These are phyloP conservation scores for Paxillus ammoniavirescens DNA, from an alignment of 768 basidiomycete genomes.

Conservation along the genomic window DNA sequence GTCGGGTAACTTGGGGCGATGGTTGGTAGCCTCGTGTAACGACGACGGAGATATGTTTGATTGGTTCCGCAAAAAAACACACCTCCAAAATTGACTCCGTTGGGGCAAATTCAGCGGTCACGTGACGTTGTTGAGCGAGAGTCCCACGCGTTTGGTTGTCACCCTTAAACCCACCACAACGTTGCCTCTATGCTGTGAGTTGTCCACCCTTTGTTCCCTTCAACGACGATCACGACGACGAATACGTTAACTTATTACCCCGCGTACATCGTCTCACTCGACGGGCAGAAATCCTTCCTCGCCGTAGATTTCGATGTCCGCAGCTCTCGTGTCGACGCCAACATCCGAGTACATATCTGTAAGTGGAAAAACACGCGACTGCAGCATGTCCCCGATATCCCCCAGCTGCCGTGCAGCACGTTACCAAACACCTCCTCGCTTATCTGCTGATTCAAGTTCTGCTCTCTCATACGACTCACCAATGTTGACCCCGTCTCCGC, in stretches of 20 bases:
- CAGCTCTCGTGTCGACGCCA: slow-evolving; percentile 31
- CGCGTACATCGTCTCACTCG: slow-evolving; percentile 5
- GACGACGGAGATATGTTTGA: slow-evolving; percentile 21
- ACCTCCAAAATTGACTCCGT: slow-evolving; percentile 15
- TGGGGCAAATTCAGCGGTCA: slow-evolving; percentile 26
- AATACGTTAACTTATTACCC: slow-evolving; percentile 15
- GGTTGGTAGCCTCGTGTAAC: slow-evolving; percentile 34
- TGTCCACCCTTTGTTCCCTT: slow-evolving; percentile 10
- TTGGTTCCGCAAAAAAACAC: slow-evolving; percentile 1
- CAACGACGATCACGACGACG: slow-evolving; percentile 23
- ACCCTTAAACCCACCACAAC: slow-evolving; percentile 30
- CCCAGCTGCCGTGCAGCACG: slow-evolving; percentile 32
- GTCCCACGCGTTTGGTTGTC: slow-evolving; percentile 28
- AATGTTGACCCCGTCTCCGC: slow-evolving; percentile 65
- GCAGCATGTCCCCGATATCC: slow-evolving; percentile 30
- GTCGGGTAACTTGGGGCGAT: background rate
- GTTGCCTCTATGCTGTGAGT: slow-evolving; percentile 9
- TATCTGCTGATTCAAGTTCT: slow-evolving; percentile 18
- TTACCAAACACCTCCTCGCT: slow-evolving; percentile 35
- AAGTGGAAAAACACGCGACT: slow-evolving; percentile 31
- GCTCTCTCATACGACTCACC: slow-evolving; percentile 48
- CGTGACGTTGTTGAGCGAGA: slow-evolving; percentile 33
- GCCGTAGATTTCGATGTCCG: slow-evolving; percentile 14
- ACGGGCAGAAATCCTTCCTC: slow-evolving; percentile 2
- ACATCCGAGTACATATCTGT: slow-evolving; percentile 35